Conservation (phyloP, 345 rosid genomes). For the Brassica cretica region DNA sequence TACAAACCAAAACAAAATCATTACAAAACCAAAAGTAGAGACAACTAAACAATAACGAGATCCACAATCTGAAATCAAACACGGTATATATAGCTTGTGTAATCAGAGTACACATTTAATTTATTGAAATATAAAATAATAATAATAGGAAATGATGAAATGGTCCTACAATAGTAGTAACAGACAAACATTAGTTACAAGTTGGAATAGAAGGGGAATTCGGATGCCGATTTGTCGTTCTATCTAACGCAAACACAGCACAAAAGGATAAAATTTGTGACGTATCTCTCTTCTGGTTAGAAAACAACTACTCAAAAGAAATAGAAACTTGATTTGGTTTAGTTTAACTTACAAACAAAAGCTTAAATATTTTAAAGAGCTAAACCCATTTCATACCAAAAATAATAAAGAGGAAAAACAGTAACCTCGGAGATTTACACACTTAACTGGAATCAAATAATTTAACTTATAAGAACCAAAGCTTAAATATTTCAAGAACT, state of each 20-base stretch:
- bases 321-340: conserved; percentile 18
- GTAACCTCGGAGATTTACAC: not conserved
- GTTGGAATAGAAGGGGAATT: conserved; percentile 19
- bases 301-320: conserved; percentile 33
- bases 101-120: conserved; percentile 16
- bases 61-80: conserved; percentile 24
- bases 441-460: too few species aligned
- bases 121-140: conserved; percentile 5
- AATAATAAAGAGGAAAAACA: not conserved
- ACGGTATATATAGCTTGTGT: conserved; percentile 26
- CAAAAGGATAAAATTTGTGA: conserved; percentile 26
- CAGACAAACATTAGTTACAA: conserved; percentile 28
- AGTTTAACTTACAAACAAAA: conserved; percentile 17
- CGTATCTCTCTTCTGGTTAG: conserved; percentile 27
- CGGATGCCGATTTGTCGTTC: conserved; percentile 29
- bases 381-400: not conserved
- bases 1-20: not conserved
- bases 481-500: too few species aligned
- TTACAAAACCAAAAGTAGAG: not conserved
- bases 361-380: not conserved
- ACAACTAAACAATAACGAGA: not conserved
- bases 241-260: conserved; percentile 26
- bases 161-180: conserved; percentile 11
- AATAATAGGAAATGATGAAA: conserved; percentile 1
- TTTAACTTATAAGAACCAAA: too few species aligned